Evolutionary conservation across 768 basidiomycete genomes (phyloP), one percentile per base, ranked within the genome.

Genomic region (Russula sp.): DNA sequence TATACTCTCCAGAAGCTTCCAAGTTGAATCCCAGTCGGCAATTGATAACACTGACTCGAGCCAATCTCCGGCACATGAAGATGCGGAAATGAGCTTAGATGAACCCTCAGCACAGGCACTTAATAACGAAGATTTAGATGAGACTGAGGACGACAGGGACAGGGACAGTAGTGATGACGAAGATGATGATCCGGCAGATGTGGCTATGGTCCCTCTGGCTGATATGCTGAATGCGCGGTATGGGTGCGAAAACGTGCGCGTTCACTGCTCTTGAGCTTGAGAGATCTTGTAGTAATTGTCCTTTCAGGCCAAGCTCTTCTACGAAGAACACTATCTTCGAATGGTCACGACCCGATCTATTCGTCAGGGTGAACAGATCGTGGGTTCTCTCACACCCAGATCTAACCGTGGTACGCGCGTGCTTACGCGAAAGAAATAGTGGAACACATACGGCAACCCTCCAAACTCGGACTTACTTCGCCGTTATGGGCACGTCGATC

Each of bases 191-290:
- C 75, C 81, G 7, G 78, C 80, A 10, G 83, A 88, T 64, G 83
- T 90, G 10, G 84, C 89, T 3, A 94, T 98, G 93, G 89, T 98
- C 5, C 95, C 96, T 0, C 85, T 98, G 76, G 97, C 97, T 3
- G 97, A 99, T 73, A 84, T 98, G 76, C 76, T 99, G 52, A 99
- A 99, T 69, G 97, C 96, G 11, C 82, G 86, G 56, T 90, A 84
- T 71, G 86, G 83, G 8, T 81, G 81, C 42, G 88, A 93, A 71
- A 98, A 98, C 65, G 94, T 93, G 68, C 64, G 85, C 73, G 25
- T 47, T 45, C 13, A 29, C 6, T 16, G 3, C 34, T n/a, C 8
- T 47, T 29, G 36, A 53, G 2, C 8, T 47, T 29, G 36, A 53
- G 2, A 29, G 7, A 38, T n/a, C 45, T 9, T 5, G 41, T 51